These are phyloP conservation scores for Saccharomyces kudriavzevii DNA, from an alignment of 805 yeast species.

Conservation along the genomic window DNA sequence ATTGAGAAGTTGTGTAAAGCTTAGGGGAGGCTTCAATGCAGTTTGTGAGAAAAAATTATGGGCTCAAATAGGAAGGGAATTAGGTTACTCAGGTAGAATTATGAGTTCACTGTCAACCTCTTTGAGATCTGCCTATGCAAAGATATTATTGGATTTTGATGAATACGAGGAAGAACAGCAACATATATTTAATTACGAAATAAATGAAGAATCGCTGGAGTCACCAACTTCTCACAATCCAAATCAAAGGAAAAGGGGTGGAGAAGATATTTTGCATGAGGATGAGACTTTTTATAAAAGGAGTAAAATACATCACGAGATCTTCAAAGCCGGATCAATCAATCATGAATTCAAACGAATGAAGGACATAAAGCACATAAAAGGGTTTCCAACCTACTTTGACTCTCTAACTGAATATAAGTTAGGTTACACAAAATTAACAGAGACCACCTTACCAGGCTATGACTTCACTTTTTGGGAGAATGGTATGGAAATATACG, in stretches of 20 bases:
- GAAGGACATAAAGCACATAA: constrained; percentile 37
- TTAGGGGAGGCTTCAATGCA: constrained; percentile 57
- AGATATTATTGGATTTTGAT: constrained; percentile 33
- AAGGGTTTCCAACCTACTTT: constrained; percentile 45
- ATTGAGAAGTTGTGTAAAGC: constrained; percentile 47
- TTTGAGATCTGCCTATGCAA: constrained; percentile 50
- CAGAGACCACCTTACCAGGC: constrained; percentile 30
- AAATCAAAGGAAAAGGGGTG: neutral
- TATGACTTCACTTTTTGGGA: constrained; percentile 42
- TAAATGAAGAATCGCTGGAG: neutral
- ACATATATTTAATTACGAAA: neutral
- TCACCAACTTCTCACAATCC: neutral
- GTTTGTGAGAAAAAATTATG: constrained; percentile 64
- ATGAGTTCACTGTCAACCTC: constrained; percentile 67
- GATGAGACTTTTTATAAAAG: constrained; percentile 27
- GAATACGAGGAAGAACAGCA: constrained; percentile 4
- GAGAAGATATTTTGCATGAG: neutral
- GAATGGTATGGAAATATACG: constrained; percentile 32
- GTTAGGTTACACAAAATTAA: constrained; percentile 32
- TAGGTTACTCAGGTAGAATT: constrained; percentile 66
- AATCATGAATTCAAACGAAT: constrained; percentile 39
- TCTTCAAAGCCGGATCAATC: constrained; percentile 35
- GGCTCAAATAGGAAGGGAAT: constrained; percentile 77
- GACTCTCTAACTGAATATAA: constrained; percentile 42
- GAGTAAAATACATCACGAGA: neutral